Percentiles rank a stretch among this genome's conserved stretches.
phyloP scores from a whole-genome alignment of 2,329 filamentous ascomycete genomes.

The Aureobasidium sp. region DNA sequence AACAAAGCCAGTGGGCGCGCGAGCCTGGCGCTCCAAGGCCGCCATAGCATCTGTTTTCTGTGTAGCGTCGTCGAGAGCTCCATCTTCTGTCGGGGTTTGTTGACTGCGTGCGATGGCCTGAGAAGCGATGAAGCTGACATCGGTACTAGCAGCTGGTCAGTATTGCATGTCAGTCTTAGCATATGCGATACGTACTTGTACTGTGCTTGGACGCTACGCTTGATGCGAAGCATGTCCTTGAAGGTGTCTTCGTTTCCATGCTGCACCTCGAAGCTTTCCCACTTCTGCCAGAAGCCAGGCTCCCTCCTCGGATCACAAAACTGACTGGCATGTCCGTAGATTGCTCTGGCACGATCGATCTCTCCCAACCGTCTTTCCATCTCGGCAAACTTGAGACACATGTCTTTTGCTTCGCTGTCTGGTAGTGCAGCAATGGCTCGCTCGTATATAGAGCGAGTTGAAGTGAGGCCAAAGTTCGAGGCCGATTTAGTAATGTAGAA shows the following conservation, averaged over 20 bases:
- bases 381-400: constrained; percentile 98
- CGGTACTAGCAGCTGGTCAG: constrained; percentile 52
- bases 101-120: constrained; percentile 81
- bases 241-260: constrained; percentile 99
- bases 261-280: constrained; percentile 94
- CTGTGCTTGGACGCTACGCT: constrained; percentile 91
- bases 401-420: constrained; percentile 85
- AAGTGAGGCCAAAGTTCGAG: constrained; percentile 93
- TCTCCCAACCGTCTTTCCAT: constrained; percentile 89
- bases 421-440: constrained; percentile 88
- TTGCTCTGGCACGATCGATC: constrained; percentile 88
- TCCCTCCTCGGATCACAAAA: constrained; percentile 94
- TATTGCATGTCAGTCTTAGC: not conserved
- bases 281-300: constrained; percentile 86
- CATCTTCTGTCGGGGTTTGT: constrained; percentile 25
- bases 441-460: constrained; percentile 92
- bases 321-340: constrained; percentile 93
- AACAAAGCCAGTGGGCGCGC: constrained; percentile 84
- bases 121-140: constrained; percentile 96
- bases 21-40: constrained; percentile 76
- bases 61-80: constrained; percentile 33
- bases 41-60: constrained; percentile 75
- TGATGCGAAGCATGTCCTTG: constrained; percentile 98
- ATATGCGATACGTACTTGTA: constrained; percentile 58
- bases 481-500: constrained; percentile 99